Percentiles rank a stretch among this genome's conserved stretches.
Evolutionary conservation across 768 basidiomycete species (phyloP).

Genomic region (Mrakia frigida): DNA sequence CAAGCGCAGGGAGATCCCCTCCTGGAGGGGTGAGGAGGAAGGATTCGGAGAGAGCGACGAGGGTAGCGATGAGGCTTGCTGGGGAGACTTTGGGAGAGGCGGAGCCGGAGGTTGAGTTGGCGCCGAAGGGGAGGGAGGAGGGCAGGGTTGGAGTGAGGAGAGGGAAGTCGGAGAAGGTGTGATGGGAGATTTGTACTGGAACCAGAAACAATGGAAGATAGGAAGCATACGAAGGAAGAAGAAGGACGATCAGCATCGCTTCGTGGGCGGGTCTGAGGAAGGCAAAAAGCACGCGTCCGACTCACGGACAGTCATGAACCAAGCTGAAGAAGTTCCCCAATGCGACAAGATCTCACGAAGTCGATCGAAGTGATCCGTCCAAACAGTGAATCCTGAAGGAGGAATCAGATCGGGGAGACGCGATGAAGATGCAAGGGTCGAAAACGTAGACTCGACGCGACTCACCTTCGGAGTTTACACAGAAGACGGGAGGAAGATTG

Average conservation of each 20-base stretch:
- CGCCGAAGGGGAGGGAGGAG: slow-evolving; percentile 17
- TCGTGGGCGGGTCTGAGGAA: too few species aligned
- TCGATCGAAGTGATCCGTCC: slow-evolving; percentile 66
- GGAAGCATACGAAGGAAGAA: neutral
- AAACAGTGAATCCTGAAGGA: slow-evolving; percentile 58
- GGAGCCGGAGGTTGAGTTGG: neutral
- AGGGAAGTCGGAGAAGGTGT: slow-evolving; percentile 25
- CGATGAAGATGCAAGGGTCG: neutral
- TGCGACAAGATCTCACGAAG: slow-evolving; percentile 53
- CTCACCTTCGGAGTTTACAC: slow-evolving; percentile 62
- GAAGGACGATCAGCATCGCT: too few species aligned
- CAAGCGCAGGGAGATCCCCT: neutral
- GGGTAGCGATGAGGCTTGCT: slow-evolving; percentile 11
- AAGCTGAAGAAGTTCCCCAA: slow-evolving; percentile 47
- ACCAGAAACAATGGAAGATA: neutral
- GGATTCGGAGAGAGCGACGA: neutral
- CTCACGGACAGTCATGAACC: slow-evolving; percentile 7
- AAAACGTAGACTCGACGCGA: neutral
- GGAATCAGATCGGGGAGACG: neutral
- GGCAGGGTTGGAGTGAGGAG: slow-evolving; percentile 15
- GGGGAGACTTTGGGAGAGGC: neutral
- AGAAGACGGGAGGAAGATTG: slow-evolving; percentile 50
- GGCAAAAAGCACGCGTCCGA: too few species aligned
- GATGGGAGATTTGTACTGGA: slow-evolving; percentile 15
- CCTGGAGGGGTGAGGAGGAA: neutral